Conservation (phyloP, 2,329 filamentous ascomycete genomes). For the Dichotomopilus funicola region DNA sequence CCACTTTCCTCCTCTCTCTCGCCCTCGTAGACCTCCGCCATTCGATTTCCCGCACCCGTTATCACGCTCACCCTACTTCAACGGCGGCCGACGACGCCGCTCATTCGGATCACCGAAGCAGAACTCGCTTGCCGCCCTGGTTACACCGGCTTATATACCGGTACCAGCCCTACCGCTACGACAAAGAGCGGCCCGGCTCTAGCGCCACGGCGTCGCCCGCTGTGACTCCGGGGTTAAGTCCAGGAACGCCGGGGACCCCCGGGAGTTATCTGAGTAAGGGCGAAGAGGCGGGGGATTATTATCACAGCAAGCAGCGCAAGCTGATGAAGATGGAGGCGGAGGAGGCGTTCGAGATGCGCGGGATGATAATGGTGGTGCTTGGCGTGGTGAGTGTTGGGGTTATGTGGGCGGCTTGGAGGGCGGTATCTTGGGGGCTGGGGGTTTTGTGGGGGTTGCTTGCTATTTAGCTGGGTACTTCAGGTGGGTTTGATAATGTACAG, state of each 20-base stretch:
- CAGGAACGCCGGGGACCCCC: slow-evolving; percentile 11
- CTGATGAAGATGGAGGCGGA: slow-evolving; percentile 55
- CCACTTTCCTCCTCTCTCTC: slow-evolving; percentile 60
- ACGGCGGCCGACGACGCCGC: slow-evolving; percentile 19
- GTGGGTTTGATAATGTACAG: background rate
- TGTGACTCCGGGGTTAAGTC: background rate
- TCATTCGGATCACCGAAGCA: no score
- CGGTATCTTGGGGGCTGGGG: slow-evolving; percentile 16
- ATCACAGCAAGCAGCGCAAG: slow-evolving; percentile 52
- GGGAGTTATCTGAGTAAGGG: background rate
- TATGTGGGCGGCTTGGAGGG: slow-evolving; percentile 27
- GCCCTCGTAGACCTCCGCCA: slow-evolving; percentile 54
- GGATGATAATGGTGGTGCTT: slow-evolving; percentile 46
- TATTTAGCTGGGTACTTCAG: background rate
- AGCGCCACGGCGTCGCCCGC: background rate
- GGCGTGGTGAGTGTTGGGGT: slow-evolving; percentile 30
- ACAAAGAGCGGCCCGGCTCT: slow-evolving; percentile 19
- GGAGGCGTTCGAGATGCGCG: slow-evolving; percentile 57
- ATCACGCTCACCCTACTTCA: slow-evolving; percentile 26
- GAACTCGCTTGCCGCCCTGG: slow-evolving; percentile 32
- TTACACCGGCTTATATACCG: slow-evolving; percentile 37
- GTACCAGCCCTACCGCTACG: slow-evolving; percentile 34
- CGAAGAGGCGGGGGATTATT: slow-evolving; percentile 31
- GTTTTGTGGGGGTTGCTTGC: background rate
- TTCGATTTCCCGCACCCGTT: slow-evolving; percentile 43